Evolutionary conservation across 805 yeast species (phyloP), one percentile per base, ranked within the genome.

Genomic region (Dipodascus albidus): DNA sequence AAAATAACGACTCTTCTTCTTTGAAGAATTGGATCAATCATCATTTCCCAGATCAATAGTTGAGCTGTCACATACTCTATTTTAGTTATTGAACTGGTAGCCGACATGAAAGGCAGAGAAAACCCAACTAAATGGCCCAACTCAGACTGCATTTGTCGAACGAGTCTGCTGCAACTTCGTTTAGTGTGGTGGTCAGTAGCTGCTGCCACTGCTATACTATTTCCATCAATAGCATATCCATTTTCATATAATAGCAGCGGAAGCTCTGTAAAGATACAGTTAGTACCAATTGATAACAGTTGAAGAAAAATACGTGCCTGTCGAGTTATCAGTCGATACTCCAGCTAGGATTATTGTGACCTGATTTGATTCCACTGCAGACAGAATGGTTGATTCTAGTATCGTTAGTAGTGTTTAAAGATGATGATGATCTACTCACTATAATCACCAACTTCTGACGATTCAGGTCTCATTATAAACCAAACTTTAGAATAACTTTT

Each of bases 31-130:
- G 82, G 74, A 60, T 85, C 91, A 23, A 72, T 62, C 51, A 87
- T 62, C 2, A 85, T 74, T 61, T 87, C 95, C 54, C 93, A 70
- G 17, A 87, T 67, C 17, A 87, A 62, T 31, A 86, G 77, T 70
- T 95, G 95, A 56, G 86, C 93, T 0, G 93, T 84, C 84, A 87
- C 79, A 65, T 82, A 86, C 67, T 83, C 85, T 44, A 87, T 78
- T 23, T 69, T 65, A 0, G 95, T 87, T 42, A 67, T 66, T 0
- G 67, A 51, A 2, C 74, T 65, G 0, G 88, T 79, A 48, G 59
- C 62, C 63, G 85, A 91, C 59, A 87, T 93, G 62, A 87, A 87
- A 63, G 95, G 73, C 50, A 85, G 80, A 0, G 86, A 67, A 62
- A 78, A 86, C 0, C 95, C 96, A 31, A 86, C 95, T 17, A 38